A percentile compares a stretch with the other conserved stretches of the same genome.
Conservation (phyloP, 2,329 filamentous ascomycete species). For the Aplosporella prunicola region DNA sequence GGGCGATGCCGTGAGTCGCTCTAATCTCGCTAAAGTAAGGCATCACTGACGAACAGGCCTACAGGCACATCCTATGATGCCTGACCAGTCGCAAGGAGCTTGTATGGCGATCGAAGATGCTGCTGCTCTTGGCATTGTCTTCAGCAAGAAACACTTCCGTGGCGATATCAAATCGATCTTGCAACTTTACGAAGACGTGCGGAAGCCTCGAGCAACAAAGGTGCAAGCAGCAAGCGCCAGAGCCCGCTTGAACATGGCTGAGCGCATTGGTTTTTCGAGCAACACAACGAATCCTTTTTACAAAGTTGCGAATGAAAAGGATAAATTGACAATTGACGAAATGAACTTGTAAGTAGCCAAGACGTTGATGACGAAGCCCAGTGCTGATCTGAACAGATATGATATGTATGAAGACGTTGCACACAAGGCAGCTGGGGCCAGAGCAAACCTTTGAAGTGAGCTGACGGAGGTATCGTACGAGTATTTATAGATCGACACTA, state of each 20-base stretch:
- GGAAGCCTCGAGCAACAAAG: slow-evolving; percentile 28
- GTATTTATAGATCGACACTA: too few species aligned
- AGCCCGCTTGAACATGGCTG: slow-evolving; percentile 31
- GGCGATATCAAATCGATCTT: slow-evolving; percentile 25
- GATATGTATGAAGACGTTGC: slow-evolving; percentile 7
- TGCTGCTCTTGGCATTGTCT: slow-evolving; percentile 53
- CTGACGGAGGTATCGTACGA: too few species aligned
- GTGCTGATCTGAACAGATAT: neutral
- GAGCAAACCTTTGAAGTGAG: too few species aligned
- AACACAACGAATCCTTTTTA: slow-evolving; percentile 50
- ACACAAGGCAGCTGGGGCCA: too few species aligned
- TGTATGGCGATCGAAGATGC: slow-evolving; percentile 62
- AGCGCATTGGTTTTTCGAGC: slow-evolving; percentile 48
- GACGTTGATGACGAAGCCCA: neutral
- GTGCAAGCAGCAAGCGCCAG: slow-evolving; percentile 30
- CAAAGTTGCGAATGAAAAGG: slow-evolving; percentile 51
- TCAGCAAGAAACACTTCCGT: slow-evolving; percentile 38
- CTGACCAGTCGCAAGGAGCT: slow-evolving; percentile 59
- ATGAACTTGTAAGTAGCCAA: slow-evolving; percentile 49
- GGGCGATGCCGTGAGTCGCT: slow-evolving; percentile 58
- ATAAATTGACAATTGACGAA: slow-evolving; percentile 58
- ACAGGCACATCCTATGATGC: slow-evolving; percentile 45
- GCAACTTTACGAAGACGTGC: slow-evolving; percentile 26
- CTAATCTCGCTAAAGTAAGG: too few species aligned
- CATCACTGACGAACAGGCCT: neutral